Evolutionary conservation across 2,329 filamentous ascomycete species (phyloP), one percentile per base, ranked within the genome.

Genomic region (Didymosphaeria variabile): DNA sequence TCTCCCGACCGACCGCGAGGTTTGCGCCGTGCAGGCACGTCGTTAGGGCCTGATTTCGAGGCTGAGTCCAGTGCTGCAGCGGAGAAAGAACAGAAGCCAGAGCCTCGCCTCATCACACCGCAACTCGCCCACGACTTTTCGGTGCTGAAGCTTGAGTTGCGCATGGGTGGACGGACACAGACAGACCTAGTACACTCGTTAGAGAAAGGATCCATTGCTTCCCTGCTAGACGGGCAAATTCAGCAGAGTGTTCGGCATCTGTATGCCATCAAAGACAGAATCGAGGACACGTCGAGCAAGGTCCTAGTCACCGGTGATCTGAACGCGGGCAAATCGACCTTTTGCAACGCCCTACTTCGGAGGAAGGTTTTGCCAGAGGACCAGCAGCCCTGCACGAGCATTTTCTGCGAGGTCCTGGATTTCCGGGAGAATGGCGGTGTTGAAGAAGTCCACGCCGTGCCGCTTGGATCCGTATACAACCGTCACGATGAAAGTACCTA

Each of bases 271-370:
- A 89, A 93, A 62, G 95, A 98, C 67, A 90, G 95, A 56, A 99
- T 99, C 64, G 95, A 98, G 76, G 95, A 99, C 78, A 98, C 93
- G 0, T 92, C 94, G 5, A 98, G 94, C 80, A 99, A 99, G 78
- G 95, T 99, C 1, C 81, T 99, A 60, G 90, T 99, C 19, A 99
- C 95, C 0, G 95, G 95, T 72, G 95, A 99, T 76, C 80, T 99
- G 57, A 99, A 99, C 74, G 94, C 95, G 9, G 95, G 95, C 74
- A 99, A 99, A 77, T 99, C 95, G 4, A 99, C 95, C 0, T 99
- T 99, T 72, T 99, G 95, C 82, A 99, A 99, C 79, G 95, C 95
- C n/a, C 83, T 99, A 2, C 81, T 99, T 44, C 90, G 95, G 62
- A 88, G 94, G 64, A 98, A 98, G 79, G 87, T 99, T 31, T 81